Evolutionary conservation across 2,329 filamentous ascomycete genomes (phyloP).

Genomic region (Penicillium sumatraense): DNA sequence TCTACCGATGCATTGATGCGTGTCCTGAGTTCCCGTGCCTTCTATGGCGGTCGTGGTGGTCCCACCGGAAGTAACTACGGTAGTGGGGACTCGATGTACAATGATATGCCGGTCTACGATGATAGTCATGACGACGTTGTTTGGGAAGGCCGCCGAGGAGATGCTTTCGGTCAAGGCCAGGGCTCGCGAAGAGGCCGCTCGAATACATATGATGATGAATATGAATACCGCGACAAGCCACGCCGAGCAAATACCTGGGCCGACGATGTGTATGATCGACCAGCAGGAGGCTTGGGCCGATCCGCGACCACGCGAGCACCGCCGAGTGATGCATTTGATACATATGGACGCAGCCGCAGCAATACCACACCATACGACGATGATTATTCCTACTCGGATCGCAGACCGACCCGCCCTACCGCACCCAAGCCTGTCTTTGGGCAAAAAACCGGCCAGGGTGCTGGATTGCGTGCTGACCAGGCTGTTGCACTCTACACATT

Average conservation of each 20-base stretch:
- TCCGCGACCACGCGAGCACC: constrained; percentile 41
- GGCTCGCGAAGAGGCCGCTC: constrained; percentile 62
- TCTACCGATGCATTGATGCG: constrained; percentile 83
- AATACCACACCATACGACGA: constrained; percentile 47
- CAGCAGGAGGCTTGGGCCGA: constrained; percentile 38
- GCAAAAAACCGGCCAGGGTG: constrained; percentile 48
- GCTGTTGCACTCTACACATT: constrained; percentile 92
- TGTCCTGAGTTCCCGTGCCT: constrained; percentile 82
- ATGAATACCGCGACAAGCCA: constrained; percentile 60
- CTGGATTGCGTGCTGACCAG: constrained; percentile 66
- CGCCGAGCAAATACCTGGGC: constrained; percentile 54
- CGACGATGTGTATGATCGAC: constrained; percentile 54
- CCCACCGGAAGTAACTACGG: constrained; percentile 52
- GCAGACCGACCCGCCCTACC: constrained; percentile 75
- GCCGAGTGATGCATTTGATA: constrained; percentile 34
- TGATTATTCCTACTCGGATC: constrained; percentile 61
- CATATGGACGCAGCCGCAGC: constrained; percentile 37
- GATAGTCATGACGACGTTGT: constrained; percentile 79
- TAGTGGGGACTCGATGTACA: constrained; percentile 76
- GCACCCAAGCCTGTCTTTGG: constrained; percentile 87
- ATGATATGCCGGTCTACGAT: constrained; percentile 89
- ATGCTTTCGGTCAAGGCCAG: constrained; percentile 73
- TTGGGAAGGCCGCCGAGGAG: constrained; percentile 77
- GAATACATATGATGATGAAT: constrained; percentile 56
- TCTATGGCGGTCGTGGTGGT: constrained; percentile 61